Percentiles rank a stretch among this genome's conserved stretches.
Conservation (phyloP, 1,284 basidiomycete genomes). For the Pascua sp. region DNA sequence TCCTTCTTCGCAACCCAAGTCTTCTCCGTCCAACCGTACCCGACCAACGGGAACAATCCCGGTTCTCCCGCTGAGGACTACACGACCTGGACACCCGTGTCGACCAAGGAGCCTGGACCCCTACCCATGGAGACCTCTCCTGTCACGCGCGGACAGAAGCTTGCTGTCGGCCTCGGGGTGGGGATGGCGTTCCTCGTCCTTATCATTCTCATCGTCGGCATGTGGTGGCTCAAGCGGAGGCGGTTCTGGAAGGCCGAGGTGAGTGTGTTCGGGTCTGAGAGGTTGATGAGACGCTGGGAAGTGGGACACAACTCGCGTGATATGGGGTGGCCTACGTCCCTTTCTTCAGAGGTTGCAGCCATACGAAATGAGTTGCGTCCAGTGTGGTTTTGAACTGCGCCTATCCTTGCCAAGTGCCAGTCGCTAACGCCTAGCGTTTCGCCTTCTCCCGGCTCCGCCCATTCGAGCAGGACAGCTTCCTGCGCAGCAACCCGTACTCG, state of each 20-base stretch:
- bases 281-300: no score
- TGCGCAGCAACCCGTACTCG: conserved; percentile 33
- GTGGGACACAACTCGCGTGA: no score
- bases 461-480: conserved; percentile 32
- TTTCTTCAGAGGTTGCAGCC: no score
- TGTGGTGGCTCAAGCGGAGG: not conserved
- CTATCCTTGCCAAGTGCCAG: no score
- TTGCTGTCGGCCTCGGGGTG: conserved; percentile 33
- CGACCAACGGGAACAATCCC: conserved; percentile 19
- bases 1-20: conserved; percentile 44
- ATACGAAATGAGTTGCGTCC: no score
- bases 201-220: not conserved
- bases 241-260: not conserved
- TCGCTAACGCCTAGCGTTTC: not conserved
- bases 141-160: conserved; percentile 12
- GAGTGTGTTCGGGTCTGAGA: not conserved
- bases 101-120: conserved; percentile 24
- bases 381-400: no score
- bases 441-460: conserved; percentile 39
- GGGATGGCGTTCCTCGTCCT: conserved; percentile 27
- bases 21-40: conserved; percentile 34
- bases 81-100: conserved; percentile 34
- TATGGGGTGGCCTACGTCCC: no score
- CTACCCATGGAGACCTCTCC: conserved; percentile 28
- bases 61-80: not conserved